Base-by-base conservation (phyloP, 768 basidiomycete species). In the Hygrocybe coccinea region DNA sequence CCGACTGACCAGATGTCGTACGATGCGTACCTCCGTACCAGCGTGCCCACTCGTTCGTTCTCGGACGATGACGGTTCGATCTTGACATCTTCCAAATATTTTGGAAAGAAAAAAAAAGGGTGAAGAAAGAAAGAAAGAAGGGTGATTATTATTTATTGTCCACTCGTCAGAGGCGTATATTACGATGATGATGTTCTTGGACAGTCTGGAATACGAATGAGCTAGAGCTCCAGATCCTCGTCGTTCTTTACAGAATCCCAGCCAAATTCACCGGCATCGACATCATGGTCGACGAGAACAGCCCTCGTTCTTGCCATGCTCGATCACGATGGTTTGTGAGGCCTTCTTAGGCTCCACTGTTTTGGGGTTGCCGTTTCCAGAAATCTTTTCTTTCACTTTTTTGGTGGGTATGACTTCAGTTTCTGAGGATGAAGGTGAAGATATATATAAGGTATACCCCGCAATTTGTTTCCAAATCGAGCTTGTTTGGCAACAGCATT, bases 1-100 rank as follows among this genome's bases (percentile, higher is more conserved):
- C 77, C 81, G 14, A 87, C 60, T 17, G 79, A 78, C 87, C 86
- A 90, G 6, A 89, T 69, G 58, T 88, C 86, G 58, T 82, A 87
- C 0, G 75, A 69, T 2, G 74, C 69, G 35, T 76, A 69, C 64
- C 86, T 89, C 22, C 78, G 75, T 11, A 75, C 70, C 19, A 90
- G 56, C 2, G 66, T 67, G 0, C 83, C 86, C 2, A 85, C 59
- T 15, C 73, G 74, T 3, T 69, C 66, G 4, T 70, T 79, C 49
- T 63, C 60, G 14, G 76, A 70, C 5, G 74, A 66, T 0, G 76
- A 64, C 5, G 81, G 60, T 39, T 80, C 75, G 6, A 90, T 61
- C 49, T 76, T 69, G 21, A 82, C 60, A 14, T 73, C 74, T 25
- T 84, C 76, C 10, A 91, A 68, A 58, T 87, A 72, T 67, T 84